Conservation (phyloP, 768 basidiomycete genomes). For the Leucogyrophana mollusca region DNA sequence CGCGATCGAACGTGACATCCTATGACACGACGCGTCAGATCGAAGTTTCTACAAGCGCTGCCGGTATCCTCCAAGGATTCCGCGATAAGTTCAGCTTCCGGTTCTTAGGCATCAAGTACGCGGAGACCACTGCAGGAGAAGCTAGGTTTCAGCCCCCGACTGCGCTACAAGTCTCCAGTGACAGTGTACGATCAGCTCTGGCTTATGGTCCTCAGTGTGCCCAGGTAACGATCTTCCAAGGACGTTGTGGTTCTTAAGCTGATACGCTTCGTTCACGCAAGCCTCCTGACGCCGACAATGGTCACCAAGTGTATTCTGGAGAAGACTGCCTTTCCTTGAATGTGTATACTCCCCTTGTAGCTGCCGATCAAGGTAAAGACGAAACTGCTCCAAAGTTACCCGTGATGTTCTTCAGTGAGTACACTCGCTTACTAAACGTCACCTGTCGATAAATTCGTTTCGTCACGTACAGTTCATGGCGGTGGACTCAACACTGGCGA, state of each 20-base stretch:
- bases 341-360: slow-evolving; percentile 13
- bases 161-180: slow-evolving; percentile 5
- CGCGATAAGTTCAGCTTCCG: slow-evolving; percentile 17
- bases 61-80: slow-evolving; percentile 16
- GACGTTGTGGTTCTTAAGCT: no score
- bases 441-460: background rate
- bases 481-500: slow-evolving; percentile 15
- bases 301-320: slow-evolving; percentile 3
- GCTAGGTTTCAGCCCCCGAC: slow-evolving; percentile 12
- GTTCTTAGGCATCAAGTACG: slow-evolving; percentile 17
- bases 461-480: slow-evolving; percentile 12
- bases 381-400: slow-evolving; percentile 8
- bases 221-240: slow-evolving; percentile 7
- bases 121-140: slow-evolving; percentile 4
- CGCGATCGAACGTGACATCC: slow-evolving; percentile 18
- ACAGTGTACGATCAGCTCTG: slow-evolving; percentile 4
- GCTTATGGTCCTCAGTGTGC: slow-evolving; percentile 18
- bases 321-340: slow-evolving; percentile 21
- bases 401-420: slow-evolving; percentile 15
- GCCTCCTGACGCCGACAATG: slow-evolving; percentile 15
- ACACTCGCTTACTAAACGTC: background rate
- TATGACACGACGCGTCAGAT: slow-evolving; percentile 14
- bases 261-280: slow-evolving; percentile 1
- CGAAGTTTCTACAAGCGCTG: slow-evolving; percentile 10
- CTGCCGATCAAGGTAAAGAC: background rate